Evolutionary conservation across 345 rosid genomes (phyloP).

Genomic region (Gossypium arboreum): DNA sequence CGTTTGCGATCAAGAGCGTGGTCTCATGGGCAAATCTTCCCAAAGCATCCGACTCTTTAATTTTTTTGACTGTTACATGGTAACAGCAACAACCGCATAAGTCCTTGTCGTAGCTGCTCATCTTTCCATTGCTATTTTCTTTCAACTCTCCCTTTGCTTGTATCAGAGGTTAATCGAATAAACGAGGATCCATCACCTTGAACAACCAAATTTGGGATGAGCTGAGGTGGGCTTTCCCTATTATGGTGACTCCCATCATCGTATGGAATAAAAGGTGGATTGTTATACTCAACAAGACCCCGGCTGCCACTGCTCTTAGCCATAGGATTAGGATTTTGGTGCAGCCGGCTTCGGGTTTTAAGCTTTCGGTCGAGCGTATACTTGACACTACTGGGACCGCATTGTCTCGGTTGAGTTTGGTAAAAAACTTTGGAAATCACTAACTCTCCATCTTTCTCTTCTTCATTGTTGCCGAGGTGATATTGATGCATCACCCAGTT

Average conservation of each 20-base stretch:
- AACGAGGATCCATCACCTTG: conserved; percentile 65
- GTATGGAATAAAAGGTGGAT: conserved; percentile 14
- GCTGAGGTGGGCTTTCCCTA: conserved; percentile 34
- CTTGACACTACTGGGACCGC: conserved; percentile 33
- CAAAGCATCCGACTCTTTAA: conserved; percentile 13
- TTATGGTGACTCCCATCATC: conserved; percentile 25
- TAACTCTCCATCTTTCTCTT: conserved; percentile 85
- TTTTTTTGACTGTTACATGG: conserved; percentile 24
- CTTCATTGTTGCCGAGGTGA: conserved; percentile 75
- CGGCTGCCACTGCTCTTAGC: neutral
- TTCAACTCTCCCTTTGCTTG: conserved; percentile 64
- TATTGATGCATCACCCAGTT: conserved; percentile 99
- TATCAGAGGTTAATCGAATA: conserved; percentile 46
- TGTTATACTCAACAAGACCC: neutral
- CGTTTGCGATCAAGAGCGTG: neutral
- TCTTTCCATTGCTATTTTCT: conserved; percentile 18
- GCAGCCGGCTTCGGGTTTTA: conserved; percentile 13
- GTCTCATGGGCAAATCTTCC: conserved; percentile 12
- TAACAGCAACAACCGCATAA: conserved; percentile 17
- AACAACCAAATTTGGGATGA: conserved; percentile 58
- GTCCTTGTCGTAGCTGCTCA: conserved; percentile 13
- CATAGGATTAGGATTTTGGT: neutral
- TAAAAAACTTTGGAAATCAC: conserved; percentile 86
- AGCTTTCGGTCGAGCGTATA: conserved; percentile 19
- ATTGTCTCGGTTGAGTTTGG: conserved; percentile 89